phyloP scores from a whole-genome alignment of 2,329 filamentous ascomycete genomes.

The Seiridium unicorne region DNA sequence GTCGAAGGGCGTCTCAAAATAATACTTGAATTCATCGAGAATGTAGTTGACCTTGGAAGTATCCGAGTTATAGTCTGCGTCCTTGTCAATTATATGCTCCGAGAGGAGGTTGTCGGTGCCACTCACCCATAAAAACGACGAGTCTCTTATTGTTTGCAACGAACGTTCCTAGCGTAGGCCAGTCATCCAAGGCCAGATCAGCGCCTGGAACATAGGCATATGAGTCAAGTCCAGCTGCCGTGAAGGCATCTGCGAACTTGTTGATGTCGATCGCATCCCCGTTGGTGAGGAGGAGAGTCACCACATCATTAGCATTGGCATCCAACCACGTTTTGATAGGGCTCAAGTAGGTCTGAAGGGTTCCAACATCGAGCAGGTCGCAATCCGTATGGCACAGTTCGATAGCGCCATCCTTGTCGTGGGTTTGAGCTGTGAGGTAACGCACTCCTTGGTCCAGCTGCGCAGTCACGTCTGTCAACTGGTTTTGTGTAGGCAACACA shows the following conservation, averaged over 20 bases:
- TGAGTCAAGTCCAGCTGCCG: conserved; percentile 50
- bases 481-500: conserved; percentile 52
- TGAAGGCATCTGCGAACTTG: conserved; percentile 54
- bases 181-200: conserved; percentile 41
- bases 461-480: conserved; percentile 54
- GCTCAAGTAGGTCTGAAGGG: conserved; percentile 52
- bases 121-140: conserved; percentile 67
- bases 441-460: conserved; percentile 63
- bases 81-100: conserved; percentile 13
- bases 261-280: conserved; percentile 54
- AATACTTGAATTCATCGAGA: conserved; percentile 60
- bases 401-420: conserved; percentile 48
- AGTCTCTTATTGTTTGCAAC: conserved; percentile 63
- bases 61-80: conserved; percentile 56
- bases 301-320: conserved; percentile 56
- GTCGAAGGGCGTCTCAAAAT: conserved; percentile 74
- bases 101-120: neutral
- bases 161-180: conserved; percentile 70
- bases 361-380: conserved; percentile 55
- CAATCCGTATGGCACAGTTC: conserved; percentile 67
- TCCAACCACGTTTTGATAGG: conserved; percentile 62
- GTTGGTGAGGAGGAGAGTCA: conserved; percentile 64
- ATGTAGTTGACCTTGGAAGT: conserved; percentile 56
- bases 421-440: conserved; percentile 64
- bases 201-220: conserved; percentile 54